A percentile compares a stretch with the other conserved stretches of the same genome.
These are phyloP conservation scores for Ramularia collo-cygni DNA, from an alignment of 2,329 filamentous ascomycete genomes.

Conservation along the genomic window DNA sequence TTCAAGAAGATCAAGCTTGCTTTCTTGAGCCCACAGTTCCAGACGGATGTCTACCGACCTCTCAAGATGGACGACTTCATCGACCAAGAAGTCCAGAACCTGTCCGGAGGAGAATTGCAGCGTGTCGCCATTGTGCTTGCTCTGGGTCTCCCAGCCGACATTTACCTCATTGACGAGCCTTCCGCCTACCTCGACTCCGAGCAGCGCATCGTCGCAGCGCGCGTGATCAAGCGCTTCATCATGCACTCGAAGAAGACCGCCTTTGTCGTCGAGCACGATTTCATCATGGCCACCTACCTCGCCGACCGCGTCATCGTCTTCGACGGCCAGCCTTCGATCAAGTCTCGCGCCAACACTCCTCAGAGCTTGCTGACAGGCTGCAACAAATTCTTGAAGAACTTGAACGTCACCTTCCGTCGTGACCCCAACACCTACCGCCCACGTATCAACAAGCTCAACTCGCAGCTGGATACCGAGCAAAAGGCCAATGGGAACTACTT, in stretches of 20 bases:
- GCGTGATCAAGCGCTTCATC: slow-evolving; percentile 99
- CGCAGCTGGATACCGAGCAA: slow-evolving; percentile 96
- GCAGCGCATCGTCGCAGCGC: slow-evolving; percentile 93
- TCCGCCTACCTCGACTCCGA: slow-evolving; percentile 97
- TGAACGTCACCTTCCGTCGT: slow-evolving; percentile 97
- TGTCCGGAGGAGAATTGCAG: slow-evolving; percentile 98
- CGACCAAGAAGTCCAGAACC: slow-evolving; percentile 97
- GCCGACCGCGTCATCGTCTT: slow-evolving; percentile 98
- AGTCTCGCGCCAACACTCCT: slow-evolving; percentile 80
- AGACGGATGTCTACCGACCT: slow-evolving; percentile 99
- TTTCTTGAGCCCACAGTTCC: slow-evolving; percentile 95
- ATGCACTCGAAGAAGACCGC: slow-evolving; percentile 99
- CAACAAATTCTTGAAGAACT: slow-evolving; percentile 92
- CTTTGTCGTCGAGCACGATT: slow-evolving; percentile 99
- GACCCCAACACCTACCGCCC: slow-evolving; percentile 94
- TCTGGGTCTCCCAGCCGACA: slow-evolving; percentile 92
- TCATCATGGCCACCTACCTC: slow-evolving; percentile 85
- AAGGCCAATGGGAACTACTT: slow-evolving; percentile 94
- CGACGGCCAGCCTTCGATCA: slow-evolving; percentile 83
- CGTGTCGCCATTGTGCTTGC: slow-evolving; percentile 96
- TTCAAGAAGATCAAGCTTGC: slow-evolving; percentile 99
- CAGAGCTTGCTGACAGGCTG: slow-evolving; percentile 92
- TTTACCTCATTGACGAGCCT: slow-evolving; percentile 97
- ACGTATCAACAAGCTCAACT: slow-evolving; percentile 95
- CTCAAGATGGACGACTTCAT: slow-evolving; percentile 98